phyloP scores from a whole-genome alignment of 2,329 filamentous ascomycete species.

The Meredithiella fracta region DNA sequence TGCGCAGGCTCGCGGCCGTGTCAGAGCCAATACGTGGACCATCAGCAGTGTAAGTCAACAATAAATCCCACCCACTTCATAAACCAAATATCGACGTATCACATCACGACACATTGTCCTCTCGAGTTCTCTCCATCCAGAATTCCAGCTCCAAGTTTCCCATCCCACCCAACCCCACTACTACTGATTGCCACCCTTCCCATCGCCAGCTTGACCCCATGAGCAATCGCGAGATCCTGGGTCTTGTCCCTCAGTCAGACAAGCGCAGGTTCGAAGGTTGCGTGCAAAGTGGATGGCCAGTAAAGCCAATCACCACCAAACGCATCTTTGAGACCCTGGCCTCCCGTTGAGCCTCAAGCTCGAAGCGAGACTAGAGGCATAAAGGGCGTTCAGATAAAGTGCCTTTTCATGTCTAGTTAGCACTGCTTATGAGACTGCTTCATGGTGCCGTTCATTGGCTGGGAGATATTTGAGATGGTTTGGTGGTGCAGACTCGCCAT shows the following conservation, averaged over 20 bases:
- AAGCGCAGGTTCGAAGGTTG: not conserved
- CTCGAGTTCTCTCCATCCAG: not conserved
- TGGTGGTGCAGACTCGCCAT: not conserved
- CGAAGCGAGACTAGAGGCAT: not conserved
- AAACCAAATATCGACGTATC: not conserved
- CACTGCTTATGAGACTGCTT: not conserved
- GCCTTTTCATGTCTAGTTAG: not conserved
- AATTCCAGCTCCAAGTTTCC: too few relatives aligned
- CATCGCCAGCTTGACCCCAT: not conserved
- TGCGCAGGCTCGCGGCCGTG: conserved; percentile 7
- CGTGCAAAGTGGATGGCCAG: not conserved
- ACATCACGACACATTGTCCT: not conserved
- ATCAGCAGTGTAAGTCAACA: conserved; percentile 12
- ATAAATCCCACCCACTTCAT: not conserved
- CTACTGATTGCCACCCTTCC: too few relatives aligned
- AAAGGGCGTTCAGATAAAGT: not conserved
- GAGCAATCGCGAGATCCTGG: not conserved
- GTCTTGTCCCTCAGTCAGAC: not conserved
- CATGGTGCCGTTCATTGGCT: not conserved
- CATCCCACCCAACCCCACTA: too few relatives aligned
- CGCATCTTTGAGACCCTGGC: too few relatives aligned
- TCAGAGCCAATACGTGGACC: conserved; percentile 12
- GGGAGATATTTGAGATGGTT: not conserved
- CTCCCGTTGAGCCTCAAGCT: conserved; percentile 10
- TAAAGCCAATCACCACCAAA: not conserved